A percentile compares a stretch with the other conserved stretches of the same genome.
Conservation (phyloP, 2,329 filamentous ascomycete species). For the Ophiostoma tasmaniense region DNA sequence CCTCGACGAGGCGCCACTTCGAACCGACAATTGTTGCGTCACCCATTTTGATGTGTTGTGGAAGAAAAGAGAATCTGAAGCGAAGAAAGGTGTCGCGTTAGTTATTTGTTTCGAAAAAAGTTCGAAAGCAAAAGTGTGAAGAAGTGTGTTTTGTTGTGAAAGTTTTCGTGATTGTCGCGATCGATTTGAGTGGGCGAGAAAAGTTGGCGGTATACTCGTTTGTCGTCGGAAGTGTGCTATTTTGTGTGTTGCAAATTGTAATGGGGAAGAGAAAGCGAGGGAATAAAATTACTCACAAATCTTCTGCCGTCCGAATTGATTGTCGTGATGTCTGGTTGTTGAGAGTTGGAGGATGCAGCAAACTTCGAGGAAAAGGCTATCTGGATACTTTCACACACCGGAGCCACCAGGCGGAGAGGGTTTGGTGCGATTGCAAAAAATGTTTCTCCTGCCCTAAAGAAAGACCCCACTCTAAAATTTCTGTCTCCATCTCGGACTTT, state of each 20-base stretch:
- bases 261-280: neutral
- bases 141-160: neutral
- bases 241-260: conserved; percentile 4
- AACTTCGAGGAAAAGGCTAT: conserved; percentile 16
- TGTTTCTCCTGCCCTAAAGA: conserved; percentile 21
- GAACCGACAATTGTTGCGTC: conserved; percentile 74
- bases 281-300: conserved; percentile 17
- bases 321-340: conserved; percentile 19
- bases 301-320: conserved; percentile 16
- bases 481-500: conserved; percentile 18
- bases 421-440: conserved; percentile 23
- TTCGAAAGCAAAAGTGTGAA: neutral
- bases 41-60: conserved; percentile 57
- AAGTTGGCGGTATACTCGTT: neutral
- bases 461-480: conserved; percentile 14
- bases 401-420: conserved; percentile 9
- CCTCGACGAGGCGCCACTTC: conserved; percentile 93
- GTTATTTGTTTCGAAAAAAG: conserved; percentile 2
- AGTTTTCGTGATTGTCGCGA: neutral
- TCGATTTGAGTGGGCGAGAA: neutral
- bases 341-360: conserved; percentile 17
- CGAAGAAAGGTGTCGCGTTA: conserved; percentile 10
- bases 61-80: conserved; percentile 14
- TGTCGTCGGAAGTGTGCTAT: neutral
- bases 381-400: conserved; percentile 16